Conservation (phyloP, 202 grass and related monocot species). For the Brachypodium distachyon region DNA sequence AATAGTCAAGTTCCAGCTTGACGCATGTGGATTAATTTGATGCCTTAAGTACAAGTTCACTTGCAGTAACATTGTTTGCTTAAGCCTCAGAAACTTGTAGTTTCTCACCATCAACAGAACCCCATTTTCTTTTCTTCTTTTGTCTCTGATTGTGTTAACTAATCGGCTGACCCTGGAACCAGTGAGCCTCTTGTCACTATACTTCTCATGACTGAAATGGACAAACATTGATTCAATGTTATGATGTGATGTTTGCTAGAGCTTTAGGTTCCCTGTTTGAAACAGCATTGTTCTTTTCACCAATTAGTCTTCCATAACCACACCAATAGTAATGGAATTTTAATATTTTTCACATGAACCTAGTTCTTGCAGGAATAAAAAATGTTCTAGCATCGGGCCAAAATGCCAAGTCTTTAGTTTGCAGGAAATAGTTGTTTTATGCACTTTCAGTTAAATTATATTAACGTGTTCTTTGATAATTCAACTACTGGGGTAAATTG, state of each 20-base stretch:
- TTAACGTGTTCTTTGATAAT: neutral
- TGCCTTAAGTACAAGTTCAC: neutral
- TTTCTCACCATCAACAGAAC: neutral
- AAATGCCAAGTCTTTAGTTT: neutral
- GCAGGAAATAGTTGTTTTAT: neutral
- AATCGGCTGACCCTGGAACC: neutral
- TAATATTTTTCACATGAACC: neutral
- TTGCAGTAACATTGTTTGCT: neutral
- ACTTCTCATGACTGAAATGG: neutral
- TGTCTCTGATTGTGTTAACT: neutral
- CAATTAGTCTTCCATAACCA: neutral
- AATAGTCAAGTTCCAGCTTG: neutral
- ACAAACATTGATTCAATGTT: neutral
- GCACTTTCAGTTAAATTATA: no score
- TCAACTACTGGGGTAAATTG: no score
- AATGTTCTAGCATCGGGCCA: neutral
- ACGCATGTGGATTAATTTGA: neutral
- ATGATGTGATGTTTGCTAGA: neutral
- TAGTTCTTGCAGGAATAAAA: neutral
- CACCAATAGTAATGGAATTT: neutral
- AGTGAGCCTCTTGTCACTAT: neutral
- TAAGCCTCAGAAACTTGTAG: no score
- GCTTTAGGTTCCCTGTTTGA: neutral
- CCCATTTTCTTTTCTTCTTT: neutral
- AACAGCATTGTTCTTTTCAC: neutral